Evolutionary conservation across 2,329 filamentous ascomycete genomes (phyloP), one percentile per base, ranked within the genome.

Genomic region (Beauveria sp.): DNA sequence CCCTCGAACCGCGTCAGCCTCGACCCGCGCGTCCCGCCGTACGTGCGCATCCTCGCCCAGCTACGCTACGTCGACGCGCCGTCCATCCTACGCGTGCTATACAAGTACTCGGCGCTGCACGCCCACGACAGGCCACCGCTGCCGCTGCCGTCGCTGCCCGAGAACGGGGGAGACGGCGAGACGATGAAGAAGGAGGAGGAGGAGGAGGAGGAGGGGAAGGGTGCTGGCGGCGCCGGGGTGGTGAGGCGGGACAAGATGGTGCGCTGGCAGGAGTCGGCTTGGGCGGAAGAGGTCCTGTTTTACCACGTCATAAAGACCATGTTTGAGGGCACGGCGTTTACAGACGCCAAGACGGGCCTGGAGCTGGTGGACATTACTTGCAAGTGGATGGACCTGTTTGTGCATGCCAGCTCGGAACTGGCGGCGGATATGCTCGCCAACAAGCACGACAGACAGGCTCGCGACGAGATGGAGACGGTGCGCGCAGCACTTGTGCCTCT

Each of bases 261-360:
- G 34, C 71, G 79, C 63, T 88, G 84, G 84, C 75, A 71, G 56
- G 82, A 73, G 70, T 86, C 84, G 1, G 85, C 83, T 64, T 76
- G 76, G 63, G 73, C 88, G 0, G 94, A 99, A 71, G 96, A 97
- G 75, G 87, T 94, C 55, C 90, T 97, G 74, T 88, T 97, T 69
- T 96, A 96, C 73, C 87, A 92, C 3, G 91, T 99, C 55, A 91
- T 91, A 2, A 96, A 96, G 74, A 89, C 88, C 0, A 92, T 97
- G 55, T 88, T 80, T 1, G 76, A 82, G 53, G 82, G 79, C 0
- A 72, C 70, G 1, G 79, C 77, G 1, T 81, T 85, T 53, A 73
- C 70, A 61, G 76, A 75, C 26, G 68, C 72, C 18, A 70, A 76
- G 30, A 78, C 81, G n/a, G 82, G 80, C 0, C 66, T 85, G 9